These are phyloP conservation scores for Phialophora verrucosa DNA, from an alignment of 2,329 filamentous ascomycete species.

Conservation along the genomic window DNA sequence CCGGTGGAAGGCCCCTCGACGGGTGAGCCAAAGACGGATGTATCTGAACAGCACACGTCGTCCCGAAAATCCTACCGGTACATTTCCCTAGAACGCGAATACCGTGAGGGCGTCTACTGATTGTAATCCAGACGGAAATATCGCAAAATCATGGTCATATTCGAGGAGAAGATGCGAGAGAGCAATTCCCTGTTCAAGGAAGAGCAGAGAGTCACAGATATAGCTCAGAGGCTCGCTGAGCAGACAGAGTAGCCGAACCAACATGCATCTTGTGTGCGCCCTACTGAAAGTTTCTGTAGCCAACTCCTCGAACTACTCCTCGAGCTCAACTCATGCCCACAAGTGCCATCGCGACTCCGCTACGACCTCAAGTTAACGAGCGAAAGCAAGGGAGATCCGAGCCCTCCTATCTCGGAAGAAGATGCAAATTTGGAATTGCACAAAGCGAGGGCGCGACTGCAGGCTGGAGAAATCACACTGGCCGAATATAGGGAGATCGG, in stretches of 20 bases:
- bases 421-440: slow-evolving; percentile 42
- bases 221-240: slow-evolving; percentile 81
- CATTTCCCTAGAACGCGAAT: neutral
- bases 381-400: slow-evolving; percentile 48
- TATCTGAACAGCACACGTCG: slow-evolving; percentile 22
- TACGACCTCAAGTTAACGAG: slow-evolving; percentile 67
- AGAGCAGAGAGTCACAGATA: slow-evolving; percentile 79
- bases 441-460: slow-evolving; percentile 48
- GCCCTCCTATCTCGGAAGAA: slow-evolving; percentile 28
- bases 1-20: slow-evolving; percentile 16
- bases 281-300: slow-evolving; percentile 54
- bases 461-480: slow-evolving; percentile 45
- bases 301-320: slow-evolving; percentile 86
- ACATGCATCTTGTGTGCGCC: neutral
- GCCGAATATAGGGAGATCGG: slow-evolving; percentile 49
- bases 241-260: slow-evolving; percentile 81
- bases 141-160: slow-evolving; percentile 80
- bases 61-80: slow-evolving; percentile 37
- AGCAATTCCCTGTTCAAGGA: slow-evolving; percentile 68
- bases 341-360: slow-evolving; percentile 75
- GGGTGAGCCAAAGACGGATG: slow-evolving; percentile 19
- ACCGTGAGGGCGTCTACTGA: neutral
- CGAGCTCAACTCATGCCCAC: slow-evolving; percentile 83
- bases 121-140: slow-evolving; percentile 74
- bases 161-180: slow-evolving; percentile 80